These are phyloP conservation scores for Hygrophorus pudorinus DNA, from an alignment of 768 basidiomycete species.

Conservation along the genomic window DNA sequence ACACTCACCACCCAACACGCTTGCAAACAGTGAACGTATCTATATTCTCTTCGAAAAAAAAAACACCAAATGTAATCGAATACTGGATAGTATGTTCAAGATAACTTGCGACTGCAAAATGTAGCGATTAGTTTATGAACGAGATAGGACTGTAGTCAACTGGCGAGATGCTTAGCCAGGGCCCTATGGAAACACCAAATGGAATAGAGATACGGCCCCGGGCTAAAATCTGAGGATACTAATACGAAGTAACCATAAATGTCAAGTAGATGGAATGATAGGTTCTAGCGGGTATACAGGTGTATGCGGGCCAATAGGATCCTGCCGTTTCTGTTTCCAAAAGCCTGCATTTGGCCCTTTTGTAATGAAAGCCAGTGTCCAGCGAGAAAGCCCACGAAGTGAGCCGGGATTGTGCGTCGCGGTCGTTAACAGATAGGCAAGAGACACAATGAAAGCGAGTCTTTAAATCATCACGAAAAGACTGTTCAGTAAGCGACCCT, in stretches of 20 bases:
- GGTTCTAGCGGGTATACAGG: conserved; percentile 2
- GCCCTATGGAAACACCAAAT: too few species aligned
- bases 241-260: background rate
- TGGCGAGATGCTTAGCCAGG: too few species aligned
- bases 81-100: too few species aligned
- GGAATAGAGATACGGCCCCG: too few species aligned
- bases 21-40: too few species aligned
- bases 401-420: conserved; percentile 52
- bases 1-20: too few species aligned
- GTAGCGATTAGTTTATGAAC: background rate
- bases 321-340: conserved; percentile 35
- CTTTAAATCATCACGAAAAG: conserved; percentile 23
- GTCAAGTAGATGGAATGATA: background rate
- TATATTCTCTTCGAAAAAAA: too few species aligned
- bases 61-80: background rate
- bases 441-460: conserved; percentile 48
- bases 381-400: conserved; percentile 64
- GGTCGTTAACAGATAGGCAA: conserved; percentile 56
- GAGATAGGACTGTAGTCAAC: background rate
- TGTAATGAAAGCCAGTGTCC: conserved; percentile 58
- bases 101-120: background rate
- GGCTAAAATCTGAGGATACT: background rate
- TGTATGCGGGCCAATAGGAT: conserved; percentile 17
- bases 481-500: background rate
- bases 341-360: conserved; percentile 48